A percentile compares a stretch with the other conserved stretches of the same genome.
phyloP scores from a whole-genome alignment of 2,329 filamentous ascomycete species.

The Fusarium transvaalense region DNA sequence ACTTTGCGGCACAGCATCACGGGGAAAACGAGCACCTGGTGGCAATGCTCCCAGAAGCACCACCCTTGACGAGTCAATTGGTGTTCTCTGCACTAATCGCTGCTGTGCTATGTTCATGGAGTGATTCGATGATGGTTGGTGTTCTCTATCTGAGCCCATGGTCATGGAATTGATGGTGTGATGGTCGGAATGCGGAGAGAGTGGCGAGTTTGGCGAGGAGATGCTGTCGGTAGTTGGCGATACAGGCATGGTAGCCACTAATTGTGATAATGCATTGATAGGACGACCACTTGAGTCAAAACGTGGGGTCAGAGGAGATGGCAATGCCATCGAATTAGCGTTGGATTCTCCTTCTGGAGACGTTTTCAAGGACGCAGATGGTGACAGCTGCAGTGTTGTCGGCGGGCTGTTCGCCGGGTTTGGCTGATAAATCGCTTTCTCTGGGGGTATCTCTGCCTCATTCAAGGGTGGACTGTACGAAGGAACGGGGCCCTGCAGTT shows the following conservation, averaged over 20 bases:
- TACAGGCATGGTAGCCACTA: conserved; percentile 51
- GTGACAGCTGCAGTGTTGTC: conserved; percentile 32
- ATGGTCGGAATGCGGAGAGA: conserved; percentile 24
- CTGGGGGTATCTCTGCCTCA: conserved; percentile 45
- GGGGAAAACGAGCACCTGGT: conserved; percentile 56
- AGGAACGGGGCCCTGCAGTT: conserved; percentile 64
- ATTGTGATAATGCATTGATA: conserved; percentile 59
- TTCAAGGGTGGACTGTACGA: conserved; percentile 60
- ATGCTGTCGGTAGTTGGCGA: conserved; percentile 27
- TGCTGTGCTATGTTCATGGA: conserved; percentile 12
- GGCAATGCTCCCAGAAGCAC: conserved; percentile 69
- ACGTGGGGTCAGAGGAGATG: conserved; percentile 62
- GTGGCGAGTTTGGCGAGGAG: conserved; percentile 37
- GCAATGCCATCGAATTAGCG: conserved; percentile 55
- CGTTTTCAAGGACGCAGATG: conserved; percentile 39
- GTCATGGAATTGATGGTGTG: conserved; percentile 23
- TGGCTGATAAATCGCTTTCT: conserved; percentile 48
- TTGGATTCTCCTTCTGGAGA: conserved; percentile 38
- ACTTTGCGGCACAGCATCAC: conserved; percentile 21
- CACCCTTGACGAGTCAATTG: conserved; percentile 66
- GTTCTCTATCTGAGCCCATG: conserved; percentile 23
- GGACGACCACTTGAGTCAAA: conserved; percentile 57
- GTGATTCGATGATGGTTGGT: conserved; percentile 4
- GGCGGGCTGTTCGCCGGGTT: conserved; percentile 37
- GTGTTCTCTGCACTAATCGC: conserved; percentile 58